Evolutionary conservation across 768 basidiomycete species (phyloP).

Genomic region (Termitomyces sp.): DNA sequence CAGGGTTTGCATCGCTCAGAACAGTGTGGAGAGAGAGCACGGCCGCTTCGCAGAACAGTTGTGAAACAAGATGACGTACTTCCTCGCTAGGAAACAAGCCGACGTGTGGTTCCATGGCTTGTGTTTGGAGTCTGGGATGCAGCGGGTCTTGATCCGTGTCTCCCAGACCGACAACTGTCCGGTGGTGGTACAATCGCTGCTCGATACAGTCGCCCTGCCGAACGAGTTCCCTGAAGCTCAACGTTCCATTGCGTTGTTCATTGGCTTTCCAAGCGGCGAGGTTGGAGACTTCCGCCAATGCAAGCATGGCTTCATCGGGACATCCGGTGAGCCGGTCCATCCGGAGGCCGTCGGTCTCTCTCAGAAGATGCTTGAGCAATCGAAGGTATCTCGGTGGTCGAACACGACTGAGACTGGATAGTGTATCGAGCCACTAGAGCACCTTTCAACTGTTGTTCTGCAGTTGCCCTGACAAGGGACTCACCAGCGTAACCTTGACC

Average conservation of each 20-base stretch:
- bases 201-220: conserved; percentile 70
- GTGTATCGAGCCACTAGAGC: conserved; percentile 71
- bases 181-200: conserved; percentile 48
- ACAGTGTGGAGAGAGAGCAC: conserved; percentile 67
- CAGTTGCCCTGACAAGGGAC: conserved; percentile 19
- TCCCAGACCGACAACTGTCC: conserved; percentile 24
- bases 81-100: conserved; percentile 35
- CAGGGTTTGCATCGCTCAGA: conserved; percentile 62
- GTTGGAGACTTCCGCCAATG: conserved; percentile 66
- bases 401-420: conserved; percentile 56
- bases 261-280: conserved; percentile 71
- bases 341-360: conserved; percentile 27
- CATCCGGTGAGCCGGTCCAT: conserved; percentile 73
- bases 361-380: conserved; percentile 64
- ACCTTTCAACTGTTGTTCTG: conserved; percentile 12
- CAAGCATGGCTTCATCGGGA: conserved; percentile 73
- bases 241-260: conserved; percentile 55
- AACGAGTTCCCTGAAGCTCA: conserved; percentile 73
- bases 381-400: conserved; percentile 60
- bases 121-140: conserved; percentile 34
- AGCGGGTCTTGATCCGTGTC: conserved; percentile 28
- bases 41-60: conserved; percentile 62
- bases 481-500: conserved; percentile 69
- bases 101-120: conserved; percentile 23
- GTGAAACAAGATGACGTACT: conserved; percentile 39